Evolutionary conservation across 2,329 filamentous ascomycete genomes (phyloP).

Genomic region (Ophiosphaerella herpotricha): DNA sequence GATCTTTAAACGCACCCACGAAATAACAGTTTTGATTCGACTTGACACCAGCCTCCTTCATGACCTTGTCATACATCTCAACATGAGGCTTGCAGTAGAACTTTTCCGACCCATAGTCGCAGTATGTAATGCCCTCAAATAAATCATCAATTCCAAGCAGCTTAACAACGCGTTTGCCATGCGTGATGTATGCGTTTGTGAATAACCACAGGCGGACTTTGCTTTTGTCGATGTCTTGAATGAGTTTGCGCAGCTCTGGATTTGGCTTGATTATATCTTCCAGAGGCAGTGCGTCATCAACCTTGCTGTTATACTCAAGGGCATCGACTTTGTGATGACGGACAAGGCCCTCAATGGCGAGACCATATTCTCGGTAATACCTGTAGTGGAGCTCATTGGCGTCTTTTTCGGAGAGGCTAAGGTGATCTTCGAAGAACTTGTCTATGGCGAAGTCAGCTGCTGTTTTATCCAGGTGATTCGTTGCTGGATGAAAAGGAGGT

Average conservation of each 20-base stretch:
- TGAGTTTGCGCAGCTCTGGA: constrained; percentile 71
- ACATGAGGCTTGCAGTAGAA: constrained; percentile 86
- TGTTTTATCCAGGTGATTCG: neutral
- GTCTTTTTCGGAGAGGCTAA: constrained; percentile 74
- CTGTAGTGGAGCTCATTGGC: constrained; percentile 84
- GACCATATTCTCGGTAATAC: constrained; percentile 94
- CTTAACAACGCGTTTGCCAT: constrained; percentile 79
- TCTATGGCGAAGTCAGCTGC: constrained; percentile 45
- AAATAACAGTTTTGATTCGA: constrained; percentile 80
- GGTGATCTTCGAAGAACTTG: constrained; percentile 68
- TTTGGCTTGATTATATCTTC: constrained; percentile 83
- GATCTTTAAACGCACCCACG: constrained; percentile 68
- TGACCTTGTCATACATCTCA: constrained; percentile 86
- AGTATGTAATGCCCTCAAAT: constrained; percentile 94
- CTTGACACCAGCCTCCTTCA: constrained; percentile 77
- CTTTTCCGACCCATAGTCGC: constrained; percentile 76
- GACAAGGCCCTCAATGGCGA: constrained; percentile 95
- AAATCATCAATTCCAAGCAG: constrained; percentile 82
- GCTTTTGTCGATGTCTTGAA: constrained; percentile 78
- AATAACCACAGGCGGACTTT: constrained; percentile 93
- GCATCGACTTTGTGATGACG: constrained; percentile 94
- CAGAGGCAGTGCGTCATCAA: constrained; percentile 91
- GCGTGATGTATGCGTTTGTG: constrained; percentile 93
- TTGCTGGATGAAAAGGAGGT: too few relatives aligned
- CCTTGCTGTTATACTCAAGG: constrained; percentile 89